Base-by-base conservation (phyloP, 129 eudicot genomes). In the Centrapalus pauciflorus region DNA sequence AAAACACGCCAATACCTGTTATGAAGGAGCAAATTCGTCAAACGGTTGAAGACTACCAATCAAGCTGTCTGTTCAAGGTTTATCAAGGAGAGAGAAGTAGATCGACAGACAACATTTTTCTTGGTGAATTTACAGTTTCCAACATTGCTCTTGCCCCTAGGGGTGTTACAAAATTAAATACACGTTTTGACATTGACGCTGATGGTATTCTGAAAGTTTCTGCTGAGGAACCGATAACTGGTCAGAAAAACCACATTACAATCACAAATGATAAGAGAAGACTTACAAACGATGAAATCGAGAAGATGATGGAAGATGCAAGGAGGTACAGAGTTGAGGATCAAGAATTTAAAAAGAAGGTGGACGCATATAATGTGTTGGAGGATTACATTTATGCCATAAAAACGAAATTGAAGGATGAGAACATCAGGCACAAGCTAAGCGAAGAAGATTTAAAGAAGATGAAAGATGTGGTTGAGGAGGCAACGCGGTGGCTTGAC, bases 261-360 rank as follows among this genome's bases (percentile, higher is more conserved):
- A 66, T 66, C 12, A 29, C 45, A 1, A 49, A 49, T 1, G 24
- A 24, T 12, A 43, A 9, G 32, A 19, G 28, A 37, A 61, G 49
- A 20, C 66, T 61, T 61, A 61, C 26, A 19, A 37, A 61, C 29
- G 66, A 61, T 19, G 49, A 61, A 61, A 61, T 61, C 11, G 29
- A 61, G 30, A 61, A 35, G 49, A 61, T 61, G 66, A 34, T 61
- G 32, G 66, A 61, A 34, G 66, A 61, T 16, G 66, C 66, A 3
- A 19, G 21, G 19, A 61, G 13, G 4, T 61, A 61, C 29, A 61
- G 12, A 61, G 7, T 4, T 0, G 49, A 34, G 28, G 66, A 61
- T 20, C 2, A 61, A 19, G 66, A 61, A 30, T 61, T 8, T 50
- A 61, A 21, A 35, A 34, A 61, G 40, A 64, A 64, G 56, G 55